Base-by-base conservation (phyloP, 2,329 filamentous ascomycete genomes). In the Graphilbum fragrans region DNA sequence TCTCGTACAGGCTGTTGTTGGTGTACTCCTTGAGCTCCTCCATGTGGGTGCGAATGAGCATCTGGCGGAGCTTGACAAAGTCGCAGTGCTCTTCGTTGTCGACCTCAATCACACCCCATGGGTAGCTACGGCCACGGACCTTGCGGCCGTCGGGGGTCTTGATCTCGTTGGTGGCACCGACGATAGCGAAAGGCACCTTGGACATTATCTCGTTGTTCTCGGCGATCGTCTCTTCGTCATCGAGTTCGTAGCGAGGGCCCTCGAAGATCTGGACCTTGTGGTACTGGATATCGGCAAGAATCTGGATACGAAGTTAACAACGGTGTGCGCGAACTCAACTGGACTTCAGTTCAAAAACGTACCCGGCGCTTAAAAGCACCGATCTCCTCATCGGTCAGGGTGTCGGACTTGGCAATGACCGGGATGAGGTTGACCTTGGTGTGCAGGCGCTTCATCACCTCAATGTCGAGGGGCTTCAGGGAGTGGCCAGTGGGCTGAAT, bases 171-270 rank as follows among this genome's bases (percentile, higher is more conserved):
- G 94, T 96, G 53, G 92, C 90, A 69, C 92, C 92, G 49, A 98
- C 92, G 52, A 98, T 87, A 41, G 92, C 92, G 56, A 98, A 98
- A 33, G 92, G 92, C 45, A 98, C 90, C 77, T 96, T 96, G 61
- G 90, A 95, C 87, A 98, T 92, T 64, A 98, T 98, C 71, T 98
- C 92, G 64, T 94, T 92, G 76, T 98, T 98, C 76, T 98, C 92
- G 21, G 92, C 92, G 61, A 98, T 95, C 31, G 92, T 98, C 75
- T 98, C 92, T 67, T 98, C 92, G 53, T 98, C 92, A 58, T 98
- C 92, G 49, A 96, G 82, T 68, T 98, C 92, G 66, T 98, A 98
- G 52, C 90, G 85, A 50, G 92, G 92, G 8, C 92, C 92, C 65
- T 98, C 92, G 61, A 98, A 98, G 67, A 98, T 98, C 65, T 95